These are phyloP conservation scores for Metschnikowia similis DNA, from an alignment of 805 yeast genomes.

Conservation along the genomic window DNA sequence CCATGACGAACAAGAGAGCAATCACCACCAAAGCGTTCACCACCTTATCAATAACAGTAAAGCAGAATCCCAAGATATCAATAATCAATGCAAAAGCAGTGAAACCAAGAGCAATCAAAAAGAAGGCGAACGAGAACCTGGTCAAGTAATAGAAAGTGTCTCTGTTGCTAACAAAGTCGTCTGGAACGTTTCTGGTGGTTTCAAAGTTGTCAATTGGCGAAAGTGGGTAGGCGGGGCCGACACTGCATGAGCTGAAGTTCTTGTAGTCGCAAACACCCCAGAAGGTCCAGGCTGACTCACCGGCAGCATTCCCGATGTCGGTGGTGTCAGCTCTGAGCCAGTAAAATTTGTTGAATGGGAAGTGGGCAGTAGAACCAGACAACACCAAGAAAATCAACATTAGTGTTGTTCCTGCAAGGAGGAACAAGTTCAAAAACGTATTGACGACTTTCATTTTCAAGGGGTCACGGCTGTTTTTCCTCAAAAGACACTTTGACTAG, in stretches of 20 bases:
- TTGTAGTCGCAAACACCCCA: conserved; percentile 64
- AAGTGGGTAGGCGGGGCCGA: conserved; percentile 78
- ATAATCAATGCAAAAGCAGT: conserved; percentile 58
- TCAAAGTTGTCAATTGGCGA: conserved; percentile 76
- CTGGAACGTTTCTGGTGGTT: conserved; percentile 49
- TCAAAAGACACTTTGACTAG: background rate
- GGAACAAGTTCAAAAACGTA: conserved; percentile 34
- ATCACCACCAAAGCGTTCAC: conserved; percentile 48
- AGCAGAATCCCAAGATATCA: conserved; percentile 53
- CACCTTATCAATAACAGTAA: conserved; percentile 50
- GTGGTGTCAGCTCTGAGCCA: conserved; percentile 78
- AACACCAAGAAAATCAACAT: conserved; percentile 46
- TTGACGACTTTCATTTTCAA: conserved; percentile 27
- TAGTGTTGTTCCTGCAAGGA: conserved; percentile 43
- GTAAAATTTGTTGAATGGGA: conserved; percentile 52
- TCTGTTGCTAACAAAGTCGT: conserved; percentile 50
- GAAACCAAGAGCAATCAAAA: conserved; percentile 57
- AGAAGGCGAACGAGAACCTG: conserved; percentile 61
- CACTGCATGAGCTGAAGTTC: conserved; percentile 49
- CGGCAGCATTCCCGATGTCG: conserved; percentile 45
- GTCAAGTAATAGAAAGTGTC: conserved; percentile 59
- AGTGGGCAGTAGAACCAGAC: conserved; percentile 18
- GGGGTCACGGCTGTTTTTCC: background rate
- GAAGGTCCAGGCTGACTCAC: conserved; percentile 71
- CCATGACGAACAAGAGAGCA: conserved; percentile 52